phyloP scores from a whole-genome alignment of 495 filamentous ascomycete genomes.

The Chaetomium fimeti region DNA sequence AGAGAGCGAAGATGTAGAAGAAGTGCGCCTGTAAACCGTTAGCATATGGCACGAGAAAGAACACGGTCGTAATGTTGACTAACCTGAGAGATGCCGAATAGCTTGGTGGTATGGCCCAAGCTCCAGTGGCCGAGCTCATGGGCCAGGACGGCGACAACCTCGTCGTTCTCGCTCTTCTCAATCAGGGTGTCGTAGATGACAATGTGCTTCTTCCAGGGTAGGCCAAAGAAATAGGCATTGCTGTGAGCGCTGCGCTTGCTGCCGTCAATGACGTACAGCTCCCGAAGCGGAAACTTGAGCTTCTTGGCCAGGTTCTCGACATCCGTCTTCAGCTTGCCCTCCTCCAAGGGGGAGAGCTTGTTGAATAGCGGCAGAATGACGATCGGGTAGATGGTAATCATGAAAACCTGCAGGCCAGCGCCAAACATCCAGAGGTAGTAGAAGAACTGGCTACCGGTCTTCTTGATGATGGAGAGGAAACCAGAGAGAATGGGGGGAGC shows the following conservation, averaged over 20 bases:
- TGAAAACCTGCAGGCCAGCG: constrained; percentile 81
- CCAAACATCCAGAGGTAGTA: constrained; percentile 96
- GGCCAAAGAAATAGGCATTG: constrained; percentile 97
- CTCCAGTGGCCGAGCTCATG: constrained; percentile 98
- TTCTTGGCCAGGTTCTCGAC: constrained; percentile 82
- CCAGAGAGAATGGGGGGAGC: constrained; percentile 84
- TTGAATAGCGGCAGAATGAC: constrained; percentile 95
- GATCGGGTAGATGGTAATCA: constrained; percentile 94
- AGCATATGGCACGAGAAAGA: constrained; percentile 21
- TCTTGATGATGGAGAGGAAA: constrained; percentile 87
- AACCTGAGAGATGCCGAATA: constrained; percentile 88
- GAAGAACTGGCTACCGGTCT: constrained; percentile 89
- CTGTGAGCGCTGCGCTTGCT: constrained; percentile 96
- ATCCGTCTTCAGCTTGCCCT: constrained; percentile 79
- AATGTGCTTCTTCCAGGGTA: constrained; percentile 99
- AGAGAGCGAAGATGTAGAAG: constrained; percentile 94
- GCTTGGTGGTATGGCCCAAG: constrained; percentile 86
- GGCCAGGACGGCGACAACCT: constrained; percentile 91
- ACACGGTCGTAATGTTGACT: constrained; percentile 19
- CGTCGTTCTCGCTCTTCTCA: constrained; percentile 84
- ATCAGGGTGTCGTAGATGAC: constrained; percentile 98
- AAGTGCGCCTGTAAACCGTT: constrained; percentile 59
- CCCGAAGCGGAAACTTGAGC: constrained; percentile 84
- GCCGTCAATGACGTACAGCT: constrained; percentile 94
- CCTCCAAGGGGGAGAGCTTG: constrained; percentile 89